These are phyloP conservation scores for Gnetum montanum DNA, from an alignment of 75 land plant genomes.

Conservation along the genomic window DNA sequence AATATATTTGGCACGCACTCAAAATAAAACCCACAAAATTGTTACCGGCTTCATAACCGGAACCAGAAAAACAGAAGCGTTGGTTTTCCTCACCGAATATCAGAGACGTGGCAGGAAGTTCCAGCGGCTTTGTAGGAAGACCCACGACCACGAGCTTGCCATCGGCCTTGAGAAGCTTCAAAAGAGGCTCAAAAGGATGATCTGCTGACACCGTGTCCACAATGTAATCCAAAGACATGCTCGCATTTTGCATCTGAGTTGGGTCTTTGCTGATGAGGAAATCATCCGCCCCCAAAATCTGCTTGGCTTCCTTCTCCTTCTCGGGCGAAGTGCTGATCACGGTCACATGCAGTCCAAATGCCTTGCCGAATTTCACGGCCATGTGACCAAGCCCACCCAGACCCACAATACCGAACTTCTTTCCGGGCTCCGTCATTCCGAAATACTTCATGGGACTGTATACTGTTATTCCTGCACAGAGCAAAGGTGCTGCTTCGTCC, in stretches of 20 bases:
- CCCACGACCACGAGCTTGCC: conserved; percentile 43
- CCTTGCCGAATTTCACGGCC: conserved; percentile 50
- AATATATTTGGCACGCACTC: neutral
- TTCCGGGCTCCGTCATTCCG: conserved; percentile 19
- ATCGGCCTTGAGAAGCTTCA: conserved; percentile 20
- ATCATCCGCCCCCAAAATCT: conserved; percentile 27
- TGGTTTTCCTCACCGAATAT: too few species aligned
- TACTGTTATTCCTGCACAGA: conserved; percentile 37
- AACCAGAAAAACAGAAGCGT: too few species aligned
- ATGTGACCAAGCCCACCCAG: conserved; percentile 56
- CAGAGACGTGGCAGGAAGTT: conserved; percentile 4
- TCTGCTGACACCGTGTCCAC: conserved; percentile 36
- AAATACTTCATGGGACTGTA: conserved; percentile 31
- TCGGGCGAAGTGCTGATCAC: conserved; percentile 38
- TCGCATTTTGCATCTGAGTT: conserved; percentile 38
- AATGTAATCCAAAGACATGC: conserved; percentile 22
- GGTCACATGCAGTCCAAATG: conserved; percentile 41
- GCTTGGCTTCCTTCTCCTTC: conserved; percentile 41
- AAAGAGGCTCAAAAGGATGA: conserved; percentile 23
- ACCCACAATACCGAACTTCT: conserved; percentile 38
- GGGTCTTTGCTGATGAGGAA: conserved; percentile 34
- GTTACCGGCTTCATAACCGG: neutral
- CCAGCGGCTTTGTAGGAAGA: conserved; percentile 33
- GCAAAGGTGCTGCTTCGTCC: conserved; percentile 24
- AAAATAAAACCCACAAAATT: conserved; percentile 8